Evolutionary conservation across 1,284 basidiomycete genomes (phyloP).

Genomic region (Cryptococcus depauperatus): DNA sequence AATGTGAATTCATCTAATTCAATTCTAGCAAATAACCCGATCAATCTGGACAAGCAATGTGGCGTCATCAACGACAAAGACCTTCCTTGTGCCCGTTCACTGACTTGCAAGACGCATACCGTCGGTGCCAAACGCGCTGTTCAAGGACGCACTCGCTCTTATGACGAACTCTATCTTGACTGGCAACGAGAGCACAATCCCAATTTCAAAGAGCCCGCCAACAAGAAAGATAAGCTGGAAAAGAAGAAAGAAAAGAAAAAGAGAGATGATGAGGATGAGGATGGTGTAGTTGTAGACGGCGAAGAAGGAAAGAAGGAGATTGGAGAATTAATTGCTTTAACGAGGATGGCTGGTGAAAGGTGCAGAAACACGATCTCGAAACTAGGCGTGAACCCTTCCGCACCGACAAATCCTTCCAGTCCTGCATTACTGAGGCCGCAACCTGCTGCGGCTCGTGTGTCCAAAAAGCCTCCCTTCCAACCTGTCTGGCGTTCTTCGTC

Average conservation of each 20-base stretch:
- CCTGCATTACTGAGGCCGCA: neutral
- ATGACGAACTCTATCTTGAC: constrained; percentile 81
- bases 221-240: constrained; percentile 48
- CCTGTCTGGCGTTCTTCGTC: constrained; percentile 19
- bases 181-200: constrained; percentile 91
- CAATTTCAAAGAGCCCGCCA: constrained; percentile 86
- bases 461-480: constrained; percentile 8
- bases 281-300: constrained; percentile 44
- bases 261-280: constrained; percentile 8
- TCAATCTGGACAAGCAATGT: constrained; percentile 88
- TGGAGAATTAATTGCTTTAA: constrained; percentile 52
- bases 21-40: constrained; percentile 51
- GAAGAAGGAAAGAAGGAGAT: constrained; percentile 67
- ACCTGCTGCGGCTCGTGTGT: neutral
- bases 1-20: neutral
- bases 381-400: neutral
- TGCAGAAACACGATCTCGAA: neutral
- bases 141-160: constrained; percentile 70
- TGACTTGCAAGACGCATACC: constrained; percentile 96
- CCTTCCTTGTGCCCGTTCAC: constrained; percentile 85
- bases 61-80: constrained; percentile 97
- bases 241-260: constrained; percentile 10
- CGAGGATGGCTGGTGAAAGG: constrained; percentile 52
- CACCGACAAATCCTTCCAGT: neutral
- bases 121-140: constrained; percentile 96